These are phyloP conservation scores for Geoglossum cookeanum DNA, from an alignment of 2,329 filamentous ascomycete species.

Conservation along the genomic window DNA sequence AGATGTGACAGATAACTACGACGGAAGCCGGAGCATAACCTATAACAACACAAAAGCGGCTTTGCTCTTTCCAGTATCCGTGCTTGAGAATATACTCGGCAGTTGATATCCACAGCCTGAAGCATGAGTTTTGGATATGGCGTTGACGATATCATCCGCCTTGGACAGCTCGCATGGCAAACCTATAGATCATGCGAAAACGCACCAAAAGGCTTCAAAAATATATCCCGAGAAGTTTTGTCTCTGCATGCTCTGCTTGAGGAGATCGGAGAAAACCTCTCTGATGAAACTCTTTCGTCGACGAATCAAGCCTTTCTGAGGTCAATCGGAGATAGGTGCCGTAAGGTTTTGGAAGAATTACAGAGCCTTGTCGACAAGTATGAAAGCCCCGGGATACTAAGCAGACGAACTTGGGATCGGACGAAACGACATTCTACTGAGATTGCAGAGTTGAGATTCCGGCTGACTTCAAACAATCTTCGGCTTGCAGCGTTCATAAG, in stretches of 20 bases:
- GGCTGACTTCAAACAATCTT: constrained; percentile 13
- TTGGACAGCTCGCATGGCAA: constrained; percentile 9
- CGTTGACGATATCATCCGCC: not conserved
- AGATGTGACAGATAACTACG: no score
- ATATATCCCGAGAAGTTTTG: constrained; percentile 13
- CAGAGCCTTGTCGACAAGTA: constrained; percentile 12
- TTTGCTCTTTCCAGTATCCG: no score
- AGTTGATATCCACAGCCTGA: not conserved
- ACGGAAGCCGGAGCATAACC: no score
- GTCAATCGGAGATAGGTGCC: constrained; percentile 4
- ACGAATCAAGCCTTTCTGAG: not conserved
- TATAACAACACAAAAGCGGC: no score
- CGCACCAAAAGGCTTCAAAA: constrained; percentile 13
- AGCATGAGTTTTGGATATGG: not conserved
- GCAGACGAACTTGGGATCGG: constrained; percentile 15
- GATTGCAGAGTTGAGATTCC: constrained; percentile 13
- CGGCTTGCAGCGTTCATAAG: constrained; percentile 13
- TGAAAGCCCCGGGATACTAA: constrained; percentile 14
- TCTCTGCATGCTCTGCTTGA: constrained; percentile 15
- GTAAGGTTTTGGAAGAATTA: constrained; percentile 11
- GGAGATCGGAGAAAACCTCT: constrained; percentile 13
- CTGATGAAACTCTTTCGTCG: constrained; percentile 9
- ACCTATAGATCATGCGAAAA: constrained; percentile 15
- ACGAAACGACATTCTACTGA: constrained; percentile 14
- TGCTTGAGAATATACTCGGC: not conserved